A percentile compares a stretch with the other conserved stretches of the same genome.
Evolutionary conservation across 2,329 filamentous ascomycete genomes (phyloP).

Genomic region (Bimuria novae-zelandiae): DNA sequence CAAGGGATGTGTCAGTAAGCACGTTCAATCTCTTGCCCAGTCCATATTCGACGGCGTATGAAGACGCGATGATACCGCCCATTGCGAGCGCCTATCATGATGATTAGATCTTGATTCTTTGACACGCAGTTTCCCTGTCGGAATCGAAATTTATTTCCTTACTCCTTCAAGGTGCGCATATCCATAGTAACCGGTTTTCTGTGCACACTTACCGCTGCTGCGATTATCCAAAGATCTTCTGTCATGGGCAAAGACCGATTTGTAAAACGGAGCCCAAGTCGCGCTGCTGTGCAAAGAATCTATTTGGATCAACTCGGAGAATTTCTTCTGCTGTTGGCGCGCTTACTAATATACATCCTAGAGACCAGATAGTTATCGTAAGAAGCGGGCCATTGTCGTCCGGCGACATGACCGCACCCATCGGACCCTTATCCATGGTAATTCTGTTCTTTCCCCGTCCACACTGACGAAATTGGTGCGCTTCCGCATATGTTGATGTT

Average conservation of each 20-base stretch:
- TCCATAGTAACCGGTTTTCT: too few relatives aligned
- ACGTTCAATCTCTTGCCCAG: slow-evolving; percentile 24
- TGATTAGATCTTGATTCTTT: neutral
- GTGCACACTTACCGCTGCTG: slow-evolving; percentile 22
- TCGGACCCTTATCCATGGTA: slow-evolving; percentile 9
- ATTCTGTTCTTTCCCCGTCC: neutral
- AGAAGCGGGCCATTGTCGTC: slow-evolving; percentile 32
- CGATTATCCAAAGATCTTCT: slow-evolving; percentile 28
- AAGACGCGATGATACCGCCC: slow-evolving; percentile 28
- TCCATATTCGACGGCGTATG: slow-evolving; percentile 25
- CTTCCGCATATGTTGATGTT: neutral
- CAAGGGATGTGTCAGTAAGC: slow-evolving; percentile 9
- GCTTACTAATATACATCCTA: slow-evolving; percentile 29
- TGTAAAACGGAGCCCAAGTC: slow-evolving; percentile 23
- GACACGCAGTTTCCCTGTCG: too few relatives aligned
- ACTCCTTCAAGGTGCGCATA: too few relatives aligned
- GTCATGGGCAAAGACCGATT: slow-evolving; percentile 16
- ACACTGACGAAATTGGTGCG: neutral
- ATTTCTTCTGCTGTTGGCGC: neutral
- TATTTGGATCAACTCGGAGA: slow-evolving; percentile 14
- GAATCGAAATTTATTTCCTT: too few relatives aligned
- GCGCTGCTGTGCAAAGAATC: slow-evolving; percentile 23
- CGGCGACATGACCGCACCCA: slow-evolving; percentile 21
- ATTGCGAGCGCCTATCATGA: slow-evolving; percentile 17
- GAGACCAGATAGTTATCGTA: slow-evolving; percentile 33